Base-by-base conservation (phyloP, 306 rosid species). In the Purshia tridentata region DNA sequence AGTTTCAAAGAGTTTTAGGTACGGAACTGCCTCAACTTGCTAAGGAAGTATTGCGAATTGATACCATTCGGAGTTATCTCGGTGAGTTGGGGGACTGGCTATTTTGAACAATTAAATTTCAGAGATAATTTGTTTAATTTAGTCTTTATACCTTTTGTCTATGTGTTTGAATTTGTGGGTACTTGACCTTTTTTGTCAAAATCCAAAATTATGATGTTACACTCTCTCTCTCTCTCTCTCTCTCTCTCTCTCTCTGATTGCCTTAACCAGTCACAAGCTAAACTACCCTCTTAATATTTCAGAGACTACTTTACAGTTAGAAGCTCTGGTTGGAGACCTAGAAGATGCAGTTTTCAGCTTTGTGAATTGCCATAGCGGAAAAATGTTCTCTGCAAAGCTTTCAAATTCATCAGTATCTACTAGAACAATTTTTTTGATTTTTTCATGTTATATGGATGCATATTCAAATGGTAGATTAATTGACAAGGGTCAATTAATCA, bases 281-380 rank as follows among this genome's bases (percentile, higher is more conserved):
- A 72, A 65, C 58, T 80, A 77, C 78, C 50, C 46, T 81, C 63
- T 72, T 80, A 67, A 62, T 75, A 79, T 86, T 82, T 82, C 93
- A 90, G 96, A 84, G 84, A 85, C 81, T 84, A 84, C 91, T 80
- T 59, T 90, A 69, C 87, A 78, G 84, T 86, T 90, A 81, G 96
- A 90, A 83, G 90, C 88, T 78, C 84, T 80, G 72, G 92, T 88
- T 74, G 96, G 96, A 57, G 93, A 90, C 81, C 87, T 90, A 81
- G 96, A 90, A 86, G 96, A 90, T 84, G 86, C 91, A 76, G 88
- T 91, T 65, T 81, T 86, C 72, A 78, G 76, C 74, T 86, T 84
- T 44, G 44, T 83, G 88, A 81, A 86, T 76, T n/a, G 77, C 80
- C 88, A 65, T 45, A 74, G 82, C 6, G 78, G 91, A 67, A 81